Evolutionary conservation across 73 alveolate genomes (phyloP), one percentile per base, ranked within the genome.

Genomic region (Uronychia binucleata): DNA sequence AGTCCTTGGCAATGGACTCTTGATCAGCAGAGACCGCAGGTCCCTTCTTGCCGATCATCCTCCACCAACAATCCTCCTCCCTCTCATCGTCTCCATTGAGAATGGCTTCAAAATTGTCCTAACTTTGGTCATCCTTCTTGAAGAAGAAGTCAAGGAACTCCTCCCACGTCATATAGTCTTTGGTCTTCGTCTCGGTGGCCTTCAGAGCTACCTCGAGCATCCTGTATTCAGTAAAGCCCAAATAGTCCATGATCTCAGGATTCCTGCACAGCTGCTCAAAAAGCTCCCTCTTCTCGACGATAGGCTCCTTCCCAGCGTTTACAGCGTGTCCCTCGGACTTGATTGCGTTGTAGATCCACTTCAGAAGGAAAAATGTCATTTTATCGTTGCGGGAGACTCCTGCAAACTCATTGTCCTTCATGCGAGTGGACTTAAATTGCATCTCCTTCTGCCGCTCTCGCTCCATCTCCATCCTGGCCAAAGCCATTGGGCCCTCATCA

Each of bases 71-170:
- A 30, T 83, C 84, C 30, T 79, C 83, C 8, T 57, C 85, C 1
- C 87, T 33, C 32, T 80, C 28, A 13, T 34, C 75, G 19, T 46
- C 67, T 46, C 67, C 67, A 46, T 46, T 46, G n/a, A 46, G 19
- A 11, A 46, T 46, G 67, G 67, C 67, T 46, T 5, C 67, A 46
- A 46, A 46, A 46, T 46, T 19, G 67, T 46, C 67, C 19, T 46
- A 19, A 46, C 19, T 46, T 5, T 5, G 67, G 19, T 46, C 67
- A 46, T 46, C 67, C 78, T 76, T 77, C 57, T 32, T 14, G 74
- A 89, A 77, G 82, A 89, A 84, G 92, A 89, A 89, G 75, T 89
- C 95, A 0, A 89, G 60, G 77, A 84, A 89, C 31, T 89, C 95
- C 11, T 77, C 92, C 95, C 95, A 89, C 1, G 78, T 30, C 30